These are phyloP conservation scores for Penicillium odoratum DNA, from an alignment of 495 filamentous ascomycete genomes.

Conservation along the genomic window DNA sequence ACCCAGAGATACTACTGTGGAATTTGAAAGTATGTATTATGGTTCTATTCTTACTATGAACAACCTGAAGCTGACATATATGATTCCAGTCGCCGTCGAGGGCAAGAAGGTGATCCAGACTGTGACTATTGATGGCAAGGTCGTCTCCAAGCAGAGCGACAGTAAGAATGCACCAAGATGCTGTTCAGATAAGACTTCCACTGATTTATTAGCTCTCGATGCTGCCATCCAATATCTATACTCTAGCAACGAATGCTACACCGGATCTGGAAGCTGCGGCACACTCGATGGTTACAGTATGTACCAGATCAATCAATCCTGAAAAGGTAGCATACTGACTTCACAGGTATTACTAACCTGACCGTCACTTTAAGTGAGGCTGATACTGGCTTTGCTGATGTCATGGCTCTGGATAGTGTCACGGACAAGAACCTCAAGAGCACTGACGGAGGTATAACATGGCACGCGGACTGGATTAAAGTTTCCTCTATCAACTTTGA, in stretches of 20 bases:
- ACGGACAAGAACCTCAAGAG: slow-evolving; percentile 13
- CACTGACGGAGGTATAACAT: slow-evolving; percentile 22
- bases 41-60: neutral
- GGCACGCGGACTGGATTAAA: slow-evolving; percentile 16
- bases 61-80: slow-evolving; percentile 1
- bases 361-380: slow-evolving; percentile 20
- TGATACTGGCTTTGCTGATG: slow-evolving; percentile 17
- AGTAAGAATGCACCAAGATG: slow-evolving; percentile 1
- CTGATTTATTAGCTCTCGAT: slow-evolving; percentile 11
- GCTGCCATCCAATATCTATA: slow-evolving; percentile 17
- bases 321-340: neutral
- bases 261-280: slow-evolving; percentile 21
- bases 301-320: neutral
- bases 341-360: slow-evolving; percentile 16
- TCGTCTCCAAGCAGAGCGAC: slow-evolving; percentile 22
- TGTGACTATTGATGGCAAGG: slow-evolving; percentile 18
- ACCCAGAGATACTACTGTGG: slow-evolving; percentile 14
- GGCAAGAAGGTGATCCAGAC: slow-evolving; percentile 19
- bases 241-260: slow-evolving; percentile 29
- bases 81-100: slow-evolving; percentile 16
- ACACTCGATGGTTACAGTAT: slow-evolving; percentile 15
- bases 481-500: slow-evolving; percentile 10
- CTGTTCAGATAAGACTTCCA: neutral
- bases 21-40: slow-evolving; percentile 19
- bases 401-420: slow-evolving; percentile 13